These are phyloP conservation scores for Prunus kanzakura DNA, from an alignment of 306 rosid species.

Conservation along the genomic window DNA sequence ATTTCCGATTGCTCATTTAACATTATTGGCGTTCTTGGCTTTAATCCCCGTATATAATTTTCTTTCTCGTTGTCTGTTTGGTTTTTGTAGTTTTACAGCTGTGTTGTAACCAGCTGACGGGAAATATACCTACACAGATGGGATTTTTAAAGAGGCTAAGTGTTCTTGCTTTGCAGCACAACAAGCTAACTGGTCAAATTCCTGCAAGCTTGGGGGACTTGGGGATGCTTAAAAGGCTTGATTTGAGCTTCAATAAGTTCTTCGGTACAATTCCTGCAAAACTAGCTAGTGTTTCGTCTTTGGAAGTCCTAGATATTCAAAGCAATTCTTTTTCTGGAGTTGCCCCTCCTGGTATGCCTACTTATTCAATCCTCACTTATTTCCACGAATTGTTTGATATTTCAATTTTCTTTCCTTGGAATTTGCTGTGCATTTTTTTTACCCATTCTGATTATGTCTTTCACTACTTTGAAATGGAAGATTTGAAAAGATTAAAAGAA, in stretches of 20 bases:
- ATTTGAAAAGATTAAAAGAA: constrained; percentile 52
- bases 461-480: constrained; percentile 45
- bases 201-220: constrained; percentile 66
- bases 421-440: background rate
- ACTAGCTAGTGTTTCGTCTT: constrained; percentile 36
- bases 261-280: constrained; percentile 56
- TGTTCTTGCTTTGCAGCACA: constrained; percentile 69
- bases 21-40: background rate
- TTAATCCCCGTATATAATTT: background rate
- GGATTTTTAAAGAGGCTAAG: constrained; percentile 63
- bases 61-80: background rate
- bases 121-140: constrained; percentile 58
- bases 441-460: constrained; percentile 24
- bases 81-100: constrained; percentile 58
- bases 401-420: background rate
- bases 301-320: constrained; percentile 57
- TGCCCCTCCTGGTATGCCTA: constrained; percentile 64
- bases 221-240: constrained; percentile 51
- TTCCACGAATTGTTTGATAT: background rate
- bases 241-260: constrained; percentile 79
- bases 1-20: background rate
- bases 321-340: constrained; percentile 75
- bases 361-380: background rate
- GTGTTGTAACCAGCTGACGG: constrained; percentile 72
- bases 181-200: constrained; percentile 59